Conservation (phyloP, 2,329 filamentous ascomycete species). For the Clonostachys chloroleuca region DNA sequence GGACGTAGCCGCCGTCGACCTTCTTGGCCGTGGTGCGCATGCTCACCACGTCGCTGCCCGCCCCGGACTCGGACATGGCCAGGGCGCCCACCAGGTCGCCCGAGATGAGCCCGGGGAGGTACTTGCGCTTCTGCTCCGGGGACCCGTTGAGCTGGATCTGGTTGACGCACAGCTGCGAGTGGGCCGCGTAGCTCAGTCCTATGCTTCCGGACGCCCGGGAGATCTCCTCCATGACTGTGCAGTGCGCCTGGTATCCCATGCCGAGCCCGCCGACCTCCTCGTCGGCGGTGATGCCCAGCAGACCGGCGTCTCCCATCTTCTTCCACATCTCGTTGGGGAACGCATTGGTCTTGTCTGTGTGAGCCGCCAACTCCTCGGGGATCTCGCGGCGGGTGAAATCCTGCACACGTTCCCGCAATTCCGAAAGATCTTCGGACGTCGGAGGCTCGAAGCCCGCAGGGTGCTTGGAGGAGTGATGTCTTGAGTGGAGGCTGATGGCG, state of each 20-base stretch:
- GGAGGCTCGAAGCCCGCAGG: slow-evolving; percentile 64
- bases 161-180: slow-evolving; percentile 95
- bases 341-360: slow-evolving; percentile 79
- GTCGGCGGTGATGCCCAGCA: slow-evolving; percentile 90
- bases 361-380: slow-evolving; percentile 72
- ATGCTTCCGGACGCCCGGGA: slow-evolving; percentile 81
- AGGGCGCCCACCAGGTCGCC: slow-evolving; percentile 81
- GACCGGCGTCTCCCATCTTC: slow-evolving; percentile 86
- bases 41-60: slow-evolving; percentile 89
- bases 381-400: slow-evolving; percentile 91
- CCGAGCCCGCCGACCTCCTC: slow-evolving; percentile 85
- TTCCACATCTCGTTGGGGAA: slow-evolving; percentile 92
- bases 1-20: slow-evolving; percentile 77
- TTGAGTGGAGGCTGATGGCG: slow-evolving; percentile 20
- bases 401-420: slow-evolving; percentile 78
- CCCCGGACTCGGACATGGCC: slow-evolving; percentile 91
- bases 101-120: slow-evolving; percentile 75
- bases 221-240: slow-evolving; percentile 91
- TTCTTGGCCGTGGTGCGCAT: slow-evolving; percentile 85
- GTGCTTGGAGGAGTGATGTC: slow-evolving; percentile 52
- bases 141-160: slow-evolving; percentile 89
- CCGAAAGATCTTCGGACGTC: slow-evolving; percentile 66
- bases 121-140: slow-evolving; percentile 71
- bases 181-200: slow-evolving; percentile 88
- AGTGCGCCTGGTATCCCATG: slow-evolving; percentile 96